Evolutionary conservation across 352 stramenopile genomes (phyloP), one percentile per base, ranked within the genome.

Genomic region (Blastocystis sp.): DNA sequence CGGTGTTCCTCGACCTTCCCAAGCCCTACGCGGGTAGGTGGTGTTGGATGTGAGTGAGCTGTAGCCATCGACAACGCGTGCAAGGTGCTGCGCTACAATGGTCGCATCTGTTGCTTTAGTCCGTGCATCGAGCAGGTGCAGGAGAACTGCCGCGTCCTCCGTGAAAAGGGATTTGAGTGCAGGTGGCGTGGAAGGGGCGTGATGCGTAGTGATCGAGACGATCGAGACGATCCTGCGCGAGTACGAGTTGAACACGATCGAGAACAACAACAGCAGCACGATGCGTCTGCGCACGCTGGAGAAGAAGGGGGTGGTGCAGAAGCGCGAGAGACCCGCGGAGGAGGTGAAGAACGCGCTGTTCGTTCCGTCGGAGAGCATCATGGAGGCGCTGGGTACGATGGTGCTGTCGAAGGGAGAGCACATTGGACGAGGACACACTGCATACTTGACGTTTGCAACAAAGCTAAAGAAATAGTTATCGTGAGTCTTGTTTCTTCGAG

Each of bases 91-190:
- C 98, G 98, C 92, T 92, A 95, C 55, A 95, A 95, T 88, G 95
- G 94, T 21, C 93, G 93, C 62, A 94, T 99, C 69, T 97, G 96
- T 62, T 98, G 94, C 35, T 99, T 99, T 93, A 98, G 95, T 78
- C 97, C 97, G 3, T 99, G 97, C 91, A 98, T 99, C 70, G 97
- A 99, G 92, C 97, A 99, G 91, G 97, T 98, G 37, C 95, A 98
- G 91, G 95, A 95, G 88, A 96, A 94, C 9, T 95, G 92, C 69
- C 93, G 92, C 37, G 93, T 92, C 16, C 90, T 97, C 37, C 91
- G 93, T 9, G 92, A 94, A 45, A 92, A 93, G 33, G 94, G 94
- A 62, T 96, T 96, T 91, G 94, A 96, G 35, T 24, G 51, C 51
- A 69, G n/a, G 51, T 1, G 45, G 29, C 4, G 3, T 0, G 59